phyloP scores from a whole-genome alignment of 768 basidiomycete genomes.

The Panaeolus cyanescens region DNA sequence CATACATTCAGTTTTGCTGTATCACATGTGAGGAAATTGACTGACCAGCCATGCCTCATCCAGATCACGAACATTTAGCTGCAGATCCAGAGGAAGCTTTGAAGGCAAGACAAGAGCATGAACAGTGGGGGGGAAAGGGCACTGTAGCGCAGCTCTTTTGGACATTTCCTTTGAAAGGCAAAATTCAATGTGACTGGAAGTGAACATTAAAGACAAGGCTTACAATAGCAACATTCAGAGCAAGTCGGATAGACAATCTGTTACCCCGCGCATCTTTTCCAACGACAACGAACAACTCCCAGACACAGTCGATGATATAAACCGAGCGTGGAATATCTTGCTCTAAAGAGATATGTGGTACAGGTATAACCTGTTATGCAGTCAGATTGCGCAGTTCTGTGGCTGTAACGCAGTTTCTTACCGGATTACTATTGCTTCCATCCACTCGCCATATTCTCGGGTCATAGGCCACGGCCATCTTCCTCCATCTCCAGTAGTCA shows the following conservation, averaged over 20 bases:
- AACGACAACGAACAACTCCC: slow-evolving; percentile 80
- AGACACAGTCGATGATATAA: slow-evolving; percentile 72
- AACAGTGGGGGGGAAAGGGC: slow-evolving; percentile 73
- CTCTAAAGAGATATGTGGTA: slow-evolving; percentile 46
- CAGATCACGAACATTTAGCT: slow-evolving; percentile 65
- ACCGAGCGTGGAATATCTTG: slow-evolving; percentile 44
- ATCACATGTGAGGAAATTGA: slow-evolving; percentile 8
- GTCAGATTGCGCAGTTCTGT: background rate
- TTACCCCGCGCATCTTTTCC: slow-evolving; percentile 64
- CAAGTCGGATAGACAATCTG: slow-evolving; percentile 62
- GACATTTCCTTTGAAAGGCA: slow-evolving; percentile 51
- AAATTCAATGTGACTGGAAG: background rate
- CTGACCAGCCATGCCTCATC: slow-evolving; percentile 65
- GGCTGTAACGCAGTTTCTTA: slow-evolving; percentile 28
- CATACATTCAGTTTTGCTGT: slow-evolving; percentile 9
- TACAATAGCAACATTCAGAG: slow-evolving; percentile 59
- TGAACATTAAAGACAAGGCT: slow-evolving; percentile 4
- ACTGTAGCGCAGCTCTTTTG: slow-evolving; percentile 43
- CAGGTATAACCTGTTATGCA: slow-evolving; percentile 43
- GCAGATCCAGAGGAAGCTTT: slow-evolving; percentile 70
- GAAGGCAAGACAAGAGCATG: slow-evolving; percentile 78
- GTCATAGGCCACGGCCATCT: slow-evolving; percentile 33
- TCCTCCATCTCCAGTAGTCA: slow-evolving; percentile 82
- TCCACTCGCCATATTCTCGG: slow-evolving; percentile 67
- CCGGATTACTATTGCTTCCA: slow-evolving; percentile 33